These are phyloP conservation scores for Tricholoma matsutake DNA, from an alignment of 768 basidiomycete species.

Conservation along the genomic window DNA sequence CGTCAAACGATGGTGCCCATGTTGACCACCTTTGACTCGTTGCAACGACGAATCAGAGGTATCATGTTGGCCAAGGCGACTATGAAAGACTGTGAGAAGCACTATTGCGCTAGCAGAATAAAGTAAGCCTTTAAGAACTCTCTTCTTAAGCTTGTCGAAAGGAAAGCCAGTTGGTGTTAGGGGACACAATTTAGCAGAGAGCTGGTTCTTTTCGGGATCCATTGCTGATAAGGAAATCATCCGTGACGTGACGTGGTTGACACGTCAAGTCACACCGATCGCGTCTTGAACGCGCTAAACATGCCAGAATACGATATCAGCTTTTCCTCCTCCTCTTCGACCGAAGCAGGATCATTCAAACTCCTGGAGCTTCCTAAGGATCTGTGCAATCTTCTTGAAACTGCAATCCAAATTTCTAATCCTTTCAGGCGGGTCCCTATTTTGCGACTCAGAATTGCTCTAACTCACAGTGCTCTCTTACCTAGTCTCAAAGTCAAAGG, in stretches of 20 bases:
- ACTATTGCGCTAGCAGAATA: conserved; percentile 4
- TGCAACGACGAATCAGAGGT: background rate
- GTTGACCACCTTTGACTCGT: background rate
- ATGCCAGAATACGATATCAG: conserved; percentile 49
- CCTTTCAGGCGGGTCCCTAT: conserved; percentile 26
- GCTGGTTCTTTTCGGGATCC: conserved; percentile 11
- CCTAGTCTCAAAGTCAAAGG: conserved; percentile 79
- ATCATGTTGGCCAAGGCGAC: background rate
- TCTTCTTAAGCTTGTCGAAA: conserved; percentile 2
- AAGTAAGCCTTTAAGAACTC: conserved; percentile 9
- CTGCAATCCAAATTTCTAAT: conserved; percentile 34
- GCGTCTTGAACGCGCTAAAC: background rate
- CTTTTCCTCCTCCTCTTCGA: conserved; percentile 48
- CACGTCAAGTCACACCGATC: background rate
- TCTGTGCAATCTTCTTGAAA: conserved; percentile 58
- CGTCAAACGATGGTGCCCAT: conserved; percentile 6
- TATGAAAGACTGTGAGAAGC: conserved; percentile 9
- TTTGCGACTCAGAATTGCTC: conserved; percentile 9
- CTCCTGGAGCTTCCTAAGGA: conserved; percentile 75
- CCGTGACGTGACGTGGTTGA: background rate
- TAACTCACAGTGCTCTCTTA: conserved; percentile 9
- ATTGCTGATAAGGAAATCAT: background rate
- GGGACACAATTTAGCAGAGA: conserved; percentile 12
- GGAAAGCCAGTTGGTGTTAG: background rate
- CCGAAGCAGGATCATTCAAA: conserved; percentile 55